Percentiles rank a stretch among this genome's conserved stretches.
phyloP scores from a whole-genome alignment of 768 basidiomycete species.

The Tephrocybe sp. region DNA sequence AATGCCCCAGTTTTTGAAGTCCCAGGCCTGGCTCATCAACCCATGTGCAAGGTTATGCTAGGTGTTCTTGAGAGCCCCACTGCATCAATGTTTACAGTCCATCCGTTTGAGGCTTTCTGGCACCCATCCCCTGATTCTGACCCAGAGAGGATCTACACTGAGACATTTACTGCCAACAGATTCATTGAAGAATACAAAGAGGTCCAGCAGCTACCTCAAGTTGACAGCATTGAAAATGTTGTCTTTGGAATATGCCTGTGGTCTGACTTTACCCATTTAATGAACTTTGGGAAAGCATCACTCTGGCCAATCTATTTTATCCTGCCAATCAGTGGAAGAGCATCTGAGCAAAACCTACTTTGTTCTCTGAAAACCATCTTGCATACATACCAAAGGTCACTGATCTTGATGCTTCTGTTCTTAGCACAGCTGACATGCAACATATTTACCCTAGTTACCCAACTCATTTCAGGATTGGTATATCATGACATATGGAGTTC shows the following conservation, averaged over 20 bases:
- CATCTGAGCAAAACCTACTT: constrained; percentile 24
- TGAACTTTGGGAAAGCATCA: constrained; percentile 31
- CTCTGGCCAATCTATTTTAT: constrained; percentile 42
- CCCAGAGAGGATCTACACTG: not conserved
- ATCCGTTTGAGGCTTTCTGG: constrained; percentile 20
- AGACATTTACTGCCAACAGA: not conserved
- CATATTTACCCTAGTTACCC: constrained; percentile 23
- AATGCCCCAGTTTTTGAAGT: constrained; percentile 30
- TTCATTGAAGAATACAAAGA: constrained; percentile 1
- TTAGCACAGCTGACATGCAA: not conserved
- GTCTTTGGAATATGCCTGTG: constrained; percentile 24
- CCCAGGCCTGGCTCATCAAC: constrained; percentile 24
- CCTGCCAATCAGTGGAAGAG: constrained; percentile 42
- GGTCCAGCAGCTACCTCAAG: not conserved
- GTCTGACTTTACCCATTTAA: constrained; percentile 36
- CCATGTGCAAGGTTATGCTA: constrained; percentile 21
- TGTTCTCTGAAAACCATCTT: constrained; percentile 32
- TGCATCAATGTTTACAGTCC: constrained; percentile 8
- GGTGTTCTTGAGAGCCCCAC: constrained; percentile 15
- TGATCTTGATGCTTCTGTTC: not conserved
- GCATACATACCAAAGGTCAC: constrained; percentile 38
- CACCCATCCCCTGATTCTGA: constrained; percentile 3
- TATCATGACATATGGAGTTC: not conserved
- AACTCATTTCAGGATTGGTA: constrained; percentile 27
- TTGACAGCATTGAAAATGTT: constrained; percentile 4